Evolutionary conservation across 495 filamentous ascomycete genomes (phyloP).

Genomic region (Aspergillus indologenus): DNA sequence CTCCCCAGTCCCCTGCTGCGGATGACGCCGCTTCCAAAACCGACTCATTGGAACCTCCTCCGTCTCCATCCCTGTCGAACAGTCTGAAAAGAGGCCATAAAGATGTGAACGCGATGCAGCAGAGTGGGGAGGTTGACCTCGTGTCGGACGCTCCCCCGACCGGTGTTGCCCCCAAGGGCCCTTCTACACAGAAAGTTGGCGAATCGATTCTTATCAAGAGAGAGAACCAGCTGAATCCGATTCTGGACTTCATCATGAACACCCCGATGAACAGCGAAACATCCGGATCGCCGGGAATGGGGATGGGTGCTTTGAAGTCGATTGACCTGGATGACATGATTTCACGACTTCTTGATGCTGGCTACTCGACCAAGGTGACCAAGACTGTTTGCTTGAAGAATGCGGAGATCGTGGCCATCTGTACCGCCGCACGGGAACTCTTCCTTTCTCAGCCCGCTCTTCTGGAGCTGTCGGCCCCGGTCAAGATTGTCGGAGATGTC

Average conservation of each 20-base stretch:
- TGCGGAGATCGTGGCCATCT: conserved; percentile 92
- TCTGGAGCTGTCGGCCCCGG: conserved; percentile 88
- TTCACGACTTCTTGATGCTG: conserved; percentile 86
- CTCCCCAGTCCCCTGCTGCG: conserved; percentile 37
- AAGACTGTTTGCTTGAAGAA: conserved; percentile 97
- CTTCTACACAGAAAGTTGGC: conserved; percentile 45
- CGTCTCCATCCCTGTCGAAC: conserved; percentile 80
- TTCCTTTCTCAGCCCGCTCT: conserved; percentile 91
- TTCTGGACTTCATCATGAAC: conserved; percentile 46
- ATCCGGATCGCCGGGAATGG: conserved; percentile 44
- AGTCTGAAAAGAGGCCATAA: conserved; percentile 74
- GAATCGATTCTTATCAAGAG: conserved; percentile 73
- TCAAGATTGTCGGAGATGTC: conserved; percentile 98
- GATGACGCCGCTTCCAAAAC: conserved; percentile 33
- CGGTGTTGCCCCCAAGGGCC: conserved; percentile 49
- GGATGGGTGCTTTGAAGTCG: conserved; percentile 73
- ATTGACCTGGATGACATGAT: conserved; percentile 98
- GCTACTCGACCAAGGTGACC: conserved; percentile 92
- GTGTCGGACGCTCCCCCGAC: conserved; percentile 90
- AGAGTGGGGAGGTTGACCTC: conserved; percentile 86
- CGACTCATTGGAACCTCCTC: conserved; percentile 70
- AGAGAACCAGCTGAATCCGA: conserved; percentile 66
- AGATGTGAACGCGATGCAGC: conserved; percentile 75
- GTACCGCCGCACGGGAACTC: conserved; percentile 77
- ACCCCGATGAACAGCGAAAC: conserved; percentile 36